A percentile compares a stretch with the other conserved stretches of the same genome.
Conservation (phyloP, 192 early-diverging fungal species). For the Endogone sp. region DNA sequence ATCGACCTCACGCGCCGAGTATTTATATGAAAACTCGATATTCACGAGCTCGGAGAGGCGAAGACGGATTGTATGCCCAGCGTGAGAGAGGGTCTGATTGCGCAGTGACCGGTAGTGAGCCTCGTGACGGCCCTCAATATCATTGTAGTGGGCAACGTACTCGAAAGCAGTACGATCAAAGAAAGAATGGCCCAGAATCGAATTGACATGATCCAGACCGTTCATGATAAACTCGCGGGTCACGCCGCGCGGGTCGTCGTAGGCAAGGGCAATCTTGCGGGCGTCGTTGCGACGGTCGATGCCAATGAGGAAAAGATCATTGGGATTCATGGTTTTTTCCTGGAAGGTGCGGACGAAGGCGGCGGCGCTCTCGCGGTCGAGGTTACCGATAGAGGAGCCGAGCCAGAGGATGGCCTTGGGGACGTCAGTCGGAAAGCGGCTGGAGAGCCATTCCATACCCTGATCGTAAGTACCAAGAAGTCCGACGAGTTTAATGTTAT, state of each 20-base stretch:
- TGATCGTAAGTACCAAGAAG: conserved; percentile 90
- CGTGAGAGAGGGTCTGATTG: conserved; percentile 35
- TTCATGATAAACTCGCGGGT: conserved; percentile 86
- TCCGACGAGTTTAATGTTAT: conserved; percentile 69
- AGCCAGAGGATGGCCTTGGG: conserved; percentile 85
- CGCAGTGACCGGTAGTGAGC: conserved; percentile 67
- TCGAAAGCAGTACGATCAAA: conserved; percentile 62
- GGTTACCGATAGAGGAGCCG: conserved; percentile 87
- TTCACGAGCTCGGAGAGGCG: conserved; percentile 79
- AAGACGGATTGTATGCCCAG: conserved; percentile 28
- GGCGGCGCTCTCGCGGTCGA: conserved; percentile 56
- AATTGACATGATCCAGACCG: conserved; percentile 73
- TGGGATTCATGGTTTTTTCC: conserved; percentile 50
- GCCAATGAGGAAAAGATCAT: conserved; percentile 80
- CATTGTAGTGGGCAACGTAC: conserved; percentile 75
- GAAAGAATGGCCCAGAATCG: conserved; percentile 54
- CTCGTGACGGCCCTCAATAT: conserved; percentile 68
- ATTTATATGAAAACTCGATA: conserved; percentile 91
- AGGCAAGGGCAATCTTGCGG: conserved; percentile 67
- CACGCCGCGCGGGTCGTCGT: conserved; percentile 76
- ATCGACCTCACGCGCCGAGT: conserved; percentile 48
- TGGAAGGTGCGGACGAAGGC: conserved; percentile 61
- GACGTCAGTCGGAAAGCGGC: conserved; percentile 34
- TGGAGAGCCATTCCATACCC: conserved; percentile 55
- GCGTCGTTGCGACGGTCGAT: conserved; percentile 80